Evolutionary conservation across 2,329 filamentous ascomycete genomes (phyloP).

Genomic region (Gaeumannomyces sp.): DNA sequence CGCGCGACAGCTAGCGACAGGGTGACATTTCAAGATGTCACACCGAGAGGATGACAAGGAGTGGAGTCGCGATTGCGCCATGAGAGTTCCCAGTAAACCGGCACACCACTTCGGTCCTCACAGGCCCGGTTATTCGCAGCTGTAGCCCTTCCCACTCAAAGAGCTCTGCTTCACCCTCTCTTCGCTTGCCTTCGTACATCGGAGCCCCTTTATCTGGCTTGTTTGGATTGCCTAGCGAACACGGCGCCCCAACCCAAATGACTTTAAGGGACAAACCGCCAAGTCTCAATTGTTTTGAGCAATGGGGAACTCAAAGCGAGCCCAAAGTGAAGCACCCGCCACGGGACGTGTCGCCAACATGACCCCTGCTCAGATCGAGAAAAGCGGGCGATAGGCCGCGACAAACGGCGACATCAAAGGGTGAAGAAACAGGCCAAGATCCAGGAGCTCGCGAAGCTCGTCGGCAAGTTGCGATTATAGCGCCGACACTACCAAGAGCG

Average conservation of each 20-base stretch:
- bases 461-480: conserved; percentile 12
- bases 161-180: too few species aligned
- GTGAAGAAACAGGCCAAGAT: conserved; percentile 19
- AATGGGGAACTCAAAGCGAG: not conserved
- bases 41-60: not conserved
- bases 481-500: not conserved
- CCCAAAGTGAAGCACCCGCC: not conserved
- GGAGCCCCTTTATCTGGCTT: too few species aligned
- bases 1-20: not conserved
- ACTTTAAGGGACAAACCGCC: too few species aligned
- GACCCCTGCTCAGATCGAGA: conserved; percentile 18
- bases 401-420: conserved; percentile 20
- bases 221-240: too few species aligned
- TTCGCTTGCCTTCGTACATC: too few species aligned
- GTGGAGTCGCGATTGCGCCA: not conserved
- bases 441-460: conserved; percentile 15
- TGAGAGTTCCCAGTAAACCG: not conserved
- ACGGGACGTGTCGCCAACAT: conserved; percentile 16
- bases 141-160: too few species aligned
- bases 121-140: too few species aligned
- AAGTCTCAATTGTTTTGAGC: not conserved
- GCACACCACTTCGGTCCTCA: not conserved
- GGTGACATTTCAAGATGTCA: not conserved
- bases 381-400: conserved; percentile 21
- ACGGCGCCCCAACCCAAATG: too few species aligned